These are phyloP conservation scores for Pelargonium myrrhifolium DNA, from an alignment of 441 rosid species.

Conservation along the genomic window DNA sequence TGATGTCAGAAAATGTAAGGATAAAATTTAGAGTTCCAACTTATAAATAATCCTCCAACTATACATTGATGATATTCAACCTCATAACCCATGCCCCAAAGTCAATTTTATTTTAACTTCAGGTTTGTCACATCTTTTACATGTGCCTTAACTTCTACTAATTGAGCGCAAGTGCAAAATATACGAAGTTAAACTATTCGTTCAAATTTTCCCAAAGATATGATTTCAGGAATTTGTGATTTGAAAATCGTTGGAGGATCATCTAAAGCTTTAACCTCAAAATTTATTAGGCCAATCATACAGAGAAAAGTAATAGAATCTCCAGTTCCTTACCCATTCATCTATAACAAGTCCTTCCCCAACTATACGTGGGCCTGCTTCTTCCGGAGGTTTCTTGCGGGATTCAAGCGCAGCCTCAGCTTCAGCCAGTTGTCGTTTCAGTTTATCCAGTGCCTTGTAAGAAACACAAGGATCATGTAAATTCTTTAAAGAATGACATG, in stretches of 20 bases:
- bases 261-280: too few relatives aligned
- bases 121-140: too few relatives aligned
- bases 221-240: too few relatives aligned
- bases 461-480: not conserved
- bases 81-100: too few relatives aligned
- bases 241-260: too few relatives aligned
- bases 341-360: constrained; percentile 69
- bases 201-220: too few relatives aligned
- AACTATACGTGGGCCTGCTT: constrained; percentile 29
- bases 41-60: too few relatives aligned
- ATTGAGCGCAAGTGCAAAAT: too few relatives aligned
- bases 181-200: too few relatives aligned
- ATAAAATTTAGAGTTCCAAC: not conserved
- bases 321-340: constrained; percentile 50
- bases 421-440: constrained; percentile 45
- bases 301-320: not conserved
- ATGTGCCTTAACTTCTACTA: too few relatives aligned
- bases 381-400: constrained; percentile 50
- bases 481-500: not conserved
- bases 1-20: constrained; percentile 6
- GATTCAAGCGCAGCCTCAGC: constrained; percentile 57
- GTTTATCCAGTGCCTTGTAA: constrained; percentile 53
- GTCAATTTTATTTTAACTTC: too few relatives aligned
- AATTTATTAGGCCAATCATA: not conserved
- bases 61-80: too few relatives aligned